These are phyloP conservation scores for Phytopythium ostracodes DNA, from an alignment of 352 stramenopile genomes.

Conservation along the genomic window DNA sequence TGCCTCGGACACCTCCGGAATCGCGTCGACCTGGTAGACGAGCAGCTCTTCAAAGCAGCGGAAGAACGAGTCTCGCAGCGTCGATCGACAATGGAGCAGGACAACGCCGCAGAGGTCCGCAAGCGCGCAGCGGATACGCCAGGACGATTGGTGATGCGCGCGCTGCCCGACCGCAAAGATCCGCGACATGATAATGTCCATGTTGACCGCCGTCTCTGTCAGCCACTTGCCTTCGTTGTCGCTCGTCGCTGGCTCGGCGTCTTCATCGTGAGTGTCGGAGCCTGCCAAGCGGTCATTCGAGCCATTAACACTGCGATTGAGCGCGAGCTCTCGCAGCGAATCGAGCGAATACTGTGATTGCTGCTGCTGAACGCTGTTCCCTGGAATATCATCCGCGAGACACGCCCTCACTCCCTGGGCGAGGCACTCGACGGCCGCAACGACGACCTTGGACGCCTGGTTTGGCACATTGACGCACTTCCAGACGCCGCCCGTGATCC, in stretches of 20 bases:
- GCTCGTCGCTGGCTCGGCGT: background rate
- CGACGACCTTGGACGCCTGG: slow-evolving; percentile 60
- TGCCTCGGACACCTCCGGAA: slow-evolving; percentile 24
- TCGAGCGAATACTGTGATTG: slow-evolving; percentile 16
- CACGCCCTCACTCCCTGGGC: slow-evolving; percentile 5
- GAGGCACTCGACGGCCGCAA: slow-evolving; percentile 57
- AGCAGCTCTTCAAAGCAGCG: slow-evolving; percentile 77
- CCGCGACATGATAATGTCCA: slow-evolving; percentile 57
- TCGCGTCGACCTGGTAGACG: slow-evolving; percentile 53
- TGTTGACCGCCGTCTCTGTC: slow-evolving; percentile 42
- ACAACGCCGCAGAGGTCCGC: slow-evolving; percentile 58
- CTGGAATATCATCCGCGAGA: background rate
- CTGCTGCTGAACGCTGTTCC: background rate
- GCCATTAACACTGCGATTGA: background rate
- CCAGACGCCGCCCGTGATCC: slow-evolving; percentile 59
- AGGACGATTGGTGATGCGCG: slow-evolving; percentile 37
- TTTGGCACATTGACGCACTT: slow-evolving; percentile 59
- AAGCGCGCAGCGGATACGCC: slow-evolving; percentile 56
- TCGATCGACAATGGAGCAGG: slow-evolving; percentile 42
- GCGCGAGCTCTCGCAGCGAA: slow-evolving; percentile 2
- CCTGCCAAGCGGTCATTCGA: background rate
- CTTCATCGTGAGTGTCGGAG: background rate
- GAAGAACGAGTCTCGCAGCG: slow-evolving; percentile 60
- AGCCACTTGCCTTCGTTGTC: slow-evolving; percentile 43
- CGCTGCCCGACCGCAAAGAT: slow-evolving; percentile 44